Conservation (phyloP, 2,329 filamentous ascomycete species). For the Eutypella sp. region DNA sequence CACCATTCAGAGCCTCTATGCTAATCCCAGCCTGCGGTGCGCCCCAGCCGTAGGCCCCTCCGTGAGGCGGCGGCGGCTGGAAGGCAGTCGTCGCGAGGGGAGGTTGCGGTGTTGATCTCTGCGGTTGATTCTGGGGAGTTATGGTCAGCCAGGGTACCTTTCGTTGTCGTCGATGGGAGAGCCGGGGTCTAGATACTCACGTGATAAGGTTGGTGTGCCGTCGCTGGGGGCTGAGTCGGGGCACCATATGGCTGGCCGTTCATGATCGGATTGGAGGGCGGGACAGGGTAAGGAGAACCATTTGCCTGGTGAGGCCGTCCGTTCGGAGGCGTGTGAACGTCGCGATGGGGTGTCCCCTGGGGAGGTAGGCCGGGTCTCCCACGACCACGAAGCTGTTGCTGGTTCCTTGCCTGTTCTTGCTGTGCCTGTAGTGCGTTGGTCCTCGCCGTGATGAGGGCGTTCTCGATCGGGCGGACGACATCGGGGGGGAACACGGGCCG, state of each 20-base stretch:
- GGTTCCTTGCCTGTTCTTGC: constrained; percentile 49
- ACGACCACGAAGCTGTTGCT: constrained; percentile 50
- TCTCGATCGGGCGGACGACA: constrained; percentile 86
- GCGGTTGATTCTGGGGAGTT: constrained; percentile 13
- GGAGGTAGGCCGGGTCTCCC: constrained; percentile 48
- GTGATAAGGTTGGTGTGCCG: constrained; percentile 28
- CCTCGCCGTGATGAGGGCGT: constrained; percentile 79
- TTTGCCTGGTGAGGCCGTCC: constrained; percentile 32
- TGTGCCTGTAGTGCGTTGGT: constrained; percentile 56
- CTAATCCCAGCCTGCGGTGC: constrained; percentile 46
- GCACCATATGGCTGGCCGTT: constrained; percentile 26
- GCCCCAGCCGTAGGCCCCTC: constrained; percentile 34
- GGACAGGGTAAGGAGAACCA: constrained; percentile 21
- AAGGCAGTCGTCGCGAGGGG: constrained; percentile 33
- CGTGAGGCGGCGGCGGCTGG: constrained; percentile 36
- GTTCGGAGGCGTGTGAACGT: constrained; percentile 69
- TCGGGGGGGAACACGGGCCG: constrained; percentile 87
- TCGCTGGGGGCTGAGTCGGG: constrained; percentile 14
- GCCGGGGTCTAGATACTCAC: constrained; percentile 21
- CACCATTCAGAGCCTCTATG: constrained; percentile 72
- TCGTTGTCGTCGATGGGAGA: not conserved
- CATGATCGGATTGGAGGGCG: constrained; percentile 33
- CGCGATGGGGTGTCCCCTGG: constrained; percentile 55
- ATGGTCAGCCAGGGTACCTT: constrained; percentile 9
- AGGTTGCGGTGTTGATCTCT: constrained; percentile 36